phyloP scores from a whole-genome alignment of 768 basidiomycete species.

The Pholiota molesta region DNA sequence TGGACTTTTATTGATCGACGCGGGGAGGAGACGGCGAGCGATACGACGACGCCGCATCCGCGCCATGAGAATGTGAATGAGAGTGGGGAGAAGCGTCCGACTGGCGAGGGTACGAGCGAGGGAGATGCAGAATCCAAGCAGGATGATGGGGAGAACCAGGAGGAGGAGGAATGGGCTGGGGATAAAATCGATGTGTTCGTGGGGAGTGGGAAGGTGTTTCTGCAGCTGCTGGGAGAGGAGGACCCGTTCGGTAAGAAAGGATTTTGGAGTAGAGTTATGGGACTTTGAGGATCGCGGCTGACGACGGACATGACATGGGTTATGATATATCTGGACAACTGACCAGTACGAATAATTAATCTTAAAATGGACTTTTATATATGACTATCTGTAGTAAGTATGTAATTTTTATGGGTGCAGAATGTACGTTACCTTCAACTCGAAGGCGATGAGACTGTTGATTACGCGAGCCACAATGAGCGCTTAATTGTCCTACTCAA shows the following conservation, averaged over 20 bases:
- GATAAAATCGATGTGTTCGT: slow-evolving; percentile 24
- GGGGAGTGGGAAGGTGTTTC: slow-evolving; percentile 23
- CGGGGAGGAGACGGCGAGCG: neutral
- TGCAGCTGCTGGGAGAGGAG: slow-evolving; percentile 25
- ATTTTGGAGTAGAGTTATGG: slow-evolving; percentile 18
- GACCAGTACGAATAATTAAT: no score
- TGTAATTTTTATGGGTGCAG: no score
- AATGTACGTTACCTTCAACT: no score
- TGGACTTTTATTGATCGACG: neutral
- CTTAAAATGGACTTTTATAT: no score
- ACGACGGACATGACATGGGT: no score
- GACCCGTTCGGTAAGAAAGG: slow-evolving; percentile 23
- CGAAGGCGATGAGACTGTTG: no score
- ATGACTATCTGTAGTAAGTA: no score
- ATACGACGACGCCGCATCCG: no score
- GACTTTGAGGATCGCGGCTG: neutral
- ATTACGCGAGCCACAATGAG: no score
- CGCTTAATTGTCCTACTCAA: no score
- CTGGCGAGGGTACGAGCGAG: neutral
- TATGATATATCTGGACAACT: no score
- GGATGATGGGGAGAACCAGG: slow-evolving; percentile 8
- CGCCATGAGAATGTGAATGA: neutral
- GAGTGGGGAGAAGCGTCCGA: neutral
- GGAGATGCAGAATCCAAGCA: neutral
- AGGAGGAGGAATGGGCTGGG: slow-evolving; percentile 23